Base-by-base conservation (phyloP, 345 rosid genomes). In the Salix viminalis region DNA sequence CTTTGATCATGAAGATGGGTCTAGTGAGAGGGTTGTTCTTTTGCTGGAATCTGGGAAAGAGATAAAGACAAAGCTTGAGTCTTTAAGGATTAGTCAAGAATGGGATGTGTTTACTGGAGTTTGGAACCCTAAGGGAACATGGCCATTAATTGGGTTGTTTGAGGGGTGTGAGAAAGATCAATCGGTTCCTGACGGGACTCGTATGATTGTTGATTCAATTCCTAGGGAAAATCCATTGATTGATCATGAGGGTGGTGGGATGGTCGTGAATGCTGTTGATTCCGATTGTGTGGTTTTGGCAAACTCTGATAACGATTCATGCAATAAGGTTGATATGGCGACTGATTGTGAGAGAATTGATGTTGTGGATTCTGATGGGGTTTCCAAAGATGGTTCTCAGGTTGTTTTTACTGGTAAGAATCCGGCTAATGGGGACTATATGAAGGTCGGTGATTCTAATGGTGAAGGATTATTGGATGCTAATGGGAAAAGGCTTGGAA, bases 21-120 rank as follows among this genome's bases (percentile, higher is more conserved):
- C 42, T 8, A 56, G 24, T 10, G n/a, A 76, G n/a, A 76, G 79
- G 39, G 8, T 69, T n/a, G 69, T 76, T 21, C 62, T 76, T 44
- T 70, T 69, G 79, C 73, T 54, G n/a, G 74, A 70, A 30, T 76
- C 68, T 24, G 14, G 69, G 30, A 19, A 28, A 12, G 24, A 69
- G 8, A 28, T 58, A 14, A 41, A 28, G 74, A 58, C 42, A 30
- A 24, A 56, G 12, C 30, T 44, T 39, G 32, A 58, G 58, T 54
- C 21, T 41, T 60, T 76, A 18, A 69, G 74, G 69, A 58, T 75
- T 24, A 52, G 50, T 48, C 78, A 54, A 41, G 72, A 75, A 5
- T 52, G 72, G 78, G 72, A 75, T 50, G 62, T n/a, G 28, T 1
- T 9, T 19, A 24, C 58, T 4, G 69, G 74, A 13, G 58, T 44